These are phyloP conservation scores for Chrysoporthe cubensis DNA, from an alignment of 2,329 filamentous ascomycete genomes.

Conservation along the genomic window DNA sequence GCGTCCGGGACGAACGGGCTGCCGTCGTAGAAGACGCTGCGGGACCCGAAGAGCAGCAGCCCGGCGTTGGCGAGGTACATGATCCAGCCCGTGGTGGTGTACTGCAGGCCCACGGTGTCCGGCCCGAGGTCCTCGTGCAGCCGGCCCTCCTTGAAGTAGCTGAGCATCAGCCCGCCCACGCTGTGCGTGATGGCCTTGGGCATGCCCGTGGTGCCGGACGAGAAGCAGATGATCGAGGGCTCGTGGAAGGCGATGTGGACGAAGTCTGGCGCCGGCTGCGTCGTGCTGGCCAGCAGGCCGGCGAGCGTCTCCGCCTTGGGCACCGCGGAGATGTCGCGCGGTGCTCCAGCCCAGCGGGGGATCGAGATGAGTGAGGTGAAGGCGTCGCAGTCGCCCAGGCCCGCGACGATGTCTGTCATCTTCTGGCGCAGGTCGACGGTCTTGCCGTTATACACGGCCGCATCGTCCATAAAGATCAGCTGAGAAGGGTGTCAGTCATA, in stretches of 20 bases:
- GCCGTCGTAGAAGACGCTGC: conserved; percentile 32
- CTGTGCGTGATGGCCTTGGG: conserved; percentile 88
- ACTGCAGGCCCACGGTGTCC: conserved; percentile 54
- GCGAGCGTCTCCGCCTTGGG: conserved; percentile 50
- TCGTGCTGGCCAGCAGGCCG: conserved; percentile 45
- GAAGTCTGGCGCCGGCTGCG: conserved; percentile 50
- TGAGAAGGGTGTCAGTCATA: conserved; percentile 31
- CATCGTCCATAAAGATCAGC: conserved; percentile 84
- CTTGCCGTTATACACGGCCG: conserved; percentile 78
- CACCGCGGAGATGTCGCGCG: conserved; percentile 62
- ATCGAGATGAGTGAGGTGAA: conserved; percentile 70
- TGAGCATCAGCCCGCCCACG: conserved; percentile 65
- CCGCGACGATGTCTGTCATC: conserved; percentile 67
- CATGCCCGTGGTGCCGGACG: conserved; percentile 78
- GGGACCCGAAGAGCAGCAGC: conserved; percentile 25
- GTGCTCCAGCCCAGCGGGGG: conserved; percentile 61
- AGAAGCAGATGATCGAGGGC: conserved; percentile 78
- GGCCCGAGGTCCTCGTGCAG: conserved; percentile 49
- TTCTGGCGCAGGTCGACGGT: conserved; percentile 72
- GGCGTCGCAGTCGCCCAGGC: conserved; percentile 61
- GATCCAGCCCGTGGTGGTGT: conserved; percentile 80
- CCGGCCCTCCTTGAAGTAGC: conserved; percentile 59
- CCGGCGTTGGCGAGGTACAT: conserved; percentile 73
- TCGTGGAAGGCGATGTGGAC: conserved; percentile 70
- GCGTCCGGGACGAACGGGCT: conserved; percentile 28